Conservation (phyloP, 129 eudicot species). For the Sambucus nigra region DNA sequence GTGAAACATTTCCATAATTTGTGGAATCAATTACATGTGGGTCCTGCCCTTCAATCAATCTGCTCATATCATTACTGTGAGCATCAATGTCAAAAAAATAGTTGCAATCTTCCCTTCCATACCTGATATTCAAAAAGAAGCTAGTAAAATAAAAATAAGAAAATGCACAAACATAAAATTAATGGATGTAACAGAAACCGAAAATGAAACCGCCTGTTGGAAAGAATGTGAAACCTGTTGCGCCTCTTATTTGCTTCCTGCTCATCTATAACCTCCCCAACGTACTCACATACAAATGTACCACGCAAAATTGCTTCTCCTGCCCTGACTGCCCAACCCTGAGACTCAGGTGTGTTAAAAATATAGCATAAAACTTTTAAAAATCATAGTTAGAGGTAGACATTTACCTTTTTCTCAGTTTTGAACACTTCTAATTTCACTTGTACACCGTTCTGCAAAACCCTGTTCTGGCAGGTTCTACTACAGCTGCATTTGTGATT, state of each 20-base stretch:
- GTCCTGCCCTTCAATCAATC: conserved; percentile 66
- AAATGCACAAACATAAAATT: neutral
- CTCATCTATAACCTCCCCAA: conserved; percentile 82
- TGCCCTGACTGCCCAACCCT: conserved; percentile 99
- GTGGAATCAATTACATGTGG: conserved; percentile 72
- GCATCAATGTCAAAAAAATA: conserved; percentile 68
- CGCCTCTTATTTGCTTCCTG: conserved; percentile 85
- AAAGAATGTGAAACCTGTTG: conserved; percentile 42
- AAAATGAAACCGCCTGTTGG: neutral
- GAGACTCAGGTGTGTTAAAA: conserved; percentile 16
- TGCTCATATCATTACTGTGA: conserved; percentile 59
- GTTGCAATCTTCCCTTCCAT: conserved; percentile 43
- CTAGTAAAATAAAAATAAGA: conserved; percentile 1
- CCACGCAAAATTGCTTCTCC: conserved; percentile 70
- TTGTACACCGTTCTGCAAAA: conserved; percentile 80
- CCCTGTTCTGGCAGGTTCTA: conserved; percentile 76
- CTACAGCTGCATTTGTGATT: conserved; percentile 67
- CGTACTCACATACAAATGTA: conserved; percentile 76
- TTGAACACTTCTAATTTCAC: conserved; percentile 75
- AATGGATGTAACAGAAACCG: neutral
- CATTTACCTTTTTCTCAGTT: conserved; percentile 68
- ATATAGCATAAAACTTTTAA: neutral
- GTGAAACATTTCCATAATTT: conserved; percentile 81
- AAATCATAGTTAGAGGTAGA: neutral
- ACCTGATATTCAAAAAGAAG: conserved; percentile 30